Evolutionary conservation across 257 asterid genomes (phyloP).

Genomic region (Scutellaria galericulata): DNA sequence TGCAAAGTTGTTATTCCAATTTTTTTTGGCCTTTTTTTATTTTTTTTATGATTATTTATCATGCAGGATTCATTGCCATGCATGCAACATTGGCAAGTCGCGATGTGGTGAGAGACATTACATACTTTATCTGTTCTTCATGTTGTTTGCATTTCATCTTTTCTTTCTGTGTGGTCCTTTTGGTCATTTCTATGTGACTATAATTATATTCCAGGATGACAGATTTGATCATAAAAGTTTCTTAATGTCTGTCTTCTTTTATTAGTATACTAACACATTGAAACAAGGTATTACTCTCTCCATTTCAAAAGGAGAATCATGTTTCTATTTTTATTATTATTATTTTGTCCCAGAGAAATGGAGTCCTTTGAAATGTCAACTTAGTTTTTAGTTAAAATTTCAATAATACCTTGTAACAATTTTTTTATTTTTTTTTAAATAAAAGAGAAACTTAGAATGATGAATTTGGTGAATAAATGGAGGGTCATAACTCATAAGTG

Average conservation of each 20-base stretch:
- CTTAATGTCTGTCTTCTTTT: slow-evolving; percentile 6
- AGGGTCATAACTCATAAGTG: too few relatives aligned
- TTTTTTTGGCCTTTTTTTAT: not conserved
- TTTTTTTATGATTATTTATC: slow-evolving; percentile 15
- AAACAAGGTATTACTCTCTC: not conserved
- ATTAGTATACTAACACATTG: not conserved
- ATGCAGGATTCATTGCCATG: slow-evolving; percentile 94
- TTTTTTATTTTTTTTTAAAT: too few relatives aligned
- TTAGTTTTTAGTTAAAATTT: too few relatives aligned
- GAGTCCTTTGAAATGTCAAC: too few relatives aligned
- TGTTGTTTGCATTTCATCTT: not conserved
- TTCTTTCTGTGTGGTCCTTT: not conserved
- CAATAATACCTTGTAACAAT: too few relatives aligned
- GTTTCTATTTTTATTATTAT: too few relatives aligned
- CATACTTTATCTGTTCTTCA: slow-evolving; percentile 15
- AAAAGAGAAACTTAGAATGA: too few relatives aligned
- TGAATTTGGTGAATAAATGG: too few relatives aligned
- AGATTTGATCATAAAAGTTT: slow-evolving; percentile 13
- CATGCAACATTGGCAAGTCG: slow-evolving; percentile 93
- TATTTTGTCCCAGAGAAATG: too few relatives aligned
- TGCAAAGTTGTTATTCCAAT: slow-evolving; percentile 28
- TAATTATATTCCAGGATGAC: slow-evolving; percentile 14
- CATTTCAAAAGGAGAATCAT: too few relatives aligned
- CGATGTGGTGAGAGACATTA: slow-evolving; percentile 76
- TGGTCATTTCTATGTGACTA: not conserved